Base-by-base conservation (phyloP, 495 filamentous ascomycete genomes). In the Hypoxylon subgilvum region DNA sequence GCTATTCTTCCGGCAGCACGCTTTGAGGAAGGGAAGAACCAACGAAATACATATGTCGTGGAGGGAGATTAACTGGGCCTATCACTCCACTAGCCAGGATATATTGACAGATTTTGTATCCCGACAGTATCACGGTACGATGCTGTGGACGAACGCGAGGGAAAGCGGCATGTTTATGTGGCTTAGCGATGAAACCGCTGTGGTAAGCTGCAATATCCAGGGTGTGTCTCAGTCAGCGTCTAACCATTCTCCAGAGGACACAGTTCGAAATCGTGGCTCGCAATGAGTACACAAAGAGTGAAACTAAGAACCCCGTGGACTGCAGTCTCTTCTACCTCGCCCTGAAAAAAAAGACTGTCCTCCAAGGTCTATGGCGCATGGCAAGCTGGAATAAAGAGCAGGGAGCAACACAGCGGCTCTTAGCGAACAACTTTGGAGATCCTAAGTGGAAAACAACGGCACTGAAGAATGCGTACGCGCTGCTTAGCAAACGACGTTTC, bases 131-230 rank as follows among this genome's bases (percentile, higher is more conserved):
- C 84, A 89, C 61, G 86, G 85, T 0, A 84, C 84, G 51, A 76
- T 97, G 76, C 74, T 87, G 8, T 98, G 94, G 94, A 82, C 85
- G 61, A 80, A 91, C 56, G 94, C 94, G 10, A 75, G 88, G 43
- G 90, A 95, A 67, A 90, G 86, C 58, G 93, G 94, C 10, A 83
- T 97, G 50, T 96, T 96, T 65, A 92, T 97, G 88, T 98, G 94
- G 95, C 74, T 98, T 66, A 84, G 82, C 0, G 92, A 95, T 68
- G 63, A 77, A 22, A 79, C 79, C 50, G 88, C 92, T 8, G 78
- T 97, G 61, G 90, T 94, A 81, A 74, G 87, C 66, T 47, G 17
- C 1, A 45, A 3, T 30, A 16, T 6, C 10, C 21, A 13, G 14
- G 38, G 1, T 34, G n/a, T 34, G n/a, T 27, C 4, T 35, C 10